Conservation (phyloP, 495 filamentous ascomycete genomes). For the Xylaria grammica region DNA sequence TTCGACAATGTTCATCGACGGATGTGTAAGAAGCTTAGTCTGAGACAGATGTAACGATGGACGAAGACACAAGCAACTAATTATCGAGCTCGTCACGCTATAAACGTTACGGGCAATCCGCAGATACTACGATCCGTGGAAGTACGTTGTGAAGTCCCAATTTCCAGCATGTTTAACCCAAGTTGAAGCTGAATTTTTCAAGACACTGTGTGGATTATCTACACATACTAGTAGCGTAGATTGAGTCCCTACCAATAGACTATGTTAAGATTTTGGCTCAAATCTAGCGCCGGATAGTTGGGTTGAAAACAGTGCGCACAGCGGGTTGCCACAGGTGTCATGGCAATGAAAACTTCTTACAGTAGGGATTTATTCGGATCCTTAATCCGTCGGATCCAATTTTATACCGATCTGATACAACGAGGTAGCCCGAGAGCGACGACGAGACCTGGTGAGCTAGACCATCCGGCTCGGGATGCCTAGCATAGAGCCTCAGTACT, state of each 20-base stretch:
- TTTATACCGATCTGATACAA: not conserved
- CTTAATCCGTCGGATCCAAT: no score
- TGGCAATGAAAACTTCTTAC: no score
- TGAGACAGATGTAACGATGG: slow-evolving; percentile 7
- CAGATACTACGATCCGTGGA: no score
- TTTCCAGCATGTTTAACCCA: no score
- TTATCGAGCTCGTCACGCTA: not conserved
- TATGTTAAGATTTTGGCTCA: not conserved
- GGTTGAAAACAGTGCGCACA: not conserved
- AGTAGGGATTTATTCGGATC: no score
- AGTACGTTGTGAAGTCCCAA: no score
- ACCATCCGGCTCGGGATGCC: no score
- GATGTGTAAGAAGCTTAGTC: slow-evolving; percentile 16
- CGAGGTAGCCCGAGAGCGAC: not conserved
- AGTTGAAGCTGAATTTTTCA: not conserved
- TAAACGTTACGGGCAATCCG: not conserved
- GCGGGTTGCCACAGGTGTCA: not conserved
- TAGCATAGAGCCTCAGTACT: not conserved
- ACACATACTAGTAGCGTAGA: no score
- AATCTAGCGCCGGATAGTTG: slow-evolving; percentile 1
- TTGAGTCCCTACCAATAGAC: no score
- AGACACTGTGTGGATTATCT: slow-evolving; percentile 16
- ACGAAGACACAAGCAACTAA: not conserved
- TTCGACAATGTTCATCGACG: not conserved
- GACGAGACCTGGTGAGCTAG: no score